These are phyloP conservation scores for Aspergillus intermedius DNA, from an alignment of 2,329 filamentous ascomycete genomes.

Conservation along the genomic window DNA sequence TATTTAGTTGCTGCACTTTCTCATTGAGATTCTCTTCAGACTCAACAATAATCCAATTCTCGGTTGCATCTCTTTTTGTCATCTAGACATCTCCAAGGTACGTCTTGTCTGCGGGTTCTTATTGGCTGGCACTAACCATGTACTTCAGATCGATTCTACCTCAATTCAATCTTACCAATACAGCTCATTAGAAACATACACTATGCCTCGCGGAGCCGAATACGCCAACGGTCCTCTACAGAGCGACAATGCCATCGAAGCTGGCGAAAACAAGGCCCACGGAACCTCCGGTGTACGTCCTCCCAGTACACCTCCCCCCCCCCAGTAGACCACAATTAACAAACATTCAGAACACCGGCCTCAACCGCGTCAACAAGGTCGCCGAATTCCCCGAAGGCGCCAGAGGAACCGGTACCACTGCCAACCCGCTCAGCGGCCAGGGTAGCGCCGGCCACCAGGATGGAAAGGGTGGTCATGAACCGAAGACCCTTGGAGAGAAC, in stretches of 20 bases:
- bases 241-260: slow-evolving; percentile 34
- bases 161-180: background rate
- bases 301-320: background rate
- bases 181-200: background rate
- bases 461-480: slow-evolving; percentile 34
- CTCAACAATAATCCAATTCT: too few species aligned
- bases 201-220: slow-evolving; percentile 37
- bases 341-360: slow-evolving; percentile 16
- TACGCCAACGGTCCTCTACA: slow-evolving; percentile 33
- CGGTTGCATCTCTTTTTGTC: too few species aligned
- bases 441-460: slow-evolving; percentile 21
- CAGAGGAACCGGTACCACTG: slow-evolving; percentile 19
- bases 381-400: slow-evolving; percentile 31
- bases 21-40: background rate
- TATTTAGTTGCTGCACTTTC: background rate
- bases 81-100: too few species aligned
- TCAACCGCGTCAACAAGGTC: slow-evolving; percentile 27
- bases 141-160: background rate
- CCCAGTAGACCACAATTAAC: slow-evolving; percentile 4
- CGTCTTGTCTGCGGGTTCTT: too few species aligned
- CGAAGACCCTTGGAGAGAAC: slow-evolving; percentile 27
- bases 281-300: slow-evolving; percentile 25
- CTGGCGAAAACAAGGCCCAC: slow-evolving; percentile 28
- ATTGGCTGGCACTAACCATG: background rate
- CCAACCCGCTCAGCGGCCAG: slow-evolving; percentile 12